phyloP scores from a whole-genome alignment of 2,329 filamentous ascomycete species.

The Arthrobotrys iridis region DNA sequence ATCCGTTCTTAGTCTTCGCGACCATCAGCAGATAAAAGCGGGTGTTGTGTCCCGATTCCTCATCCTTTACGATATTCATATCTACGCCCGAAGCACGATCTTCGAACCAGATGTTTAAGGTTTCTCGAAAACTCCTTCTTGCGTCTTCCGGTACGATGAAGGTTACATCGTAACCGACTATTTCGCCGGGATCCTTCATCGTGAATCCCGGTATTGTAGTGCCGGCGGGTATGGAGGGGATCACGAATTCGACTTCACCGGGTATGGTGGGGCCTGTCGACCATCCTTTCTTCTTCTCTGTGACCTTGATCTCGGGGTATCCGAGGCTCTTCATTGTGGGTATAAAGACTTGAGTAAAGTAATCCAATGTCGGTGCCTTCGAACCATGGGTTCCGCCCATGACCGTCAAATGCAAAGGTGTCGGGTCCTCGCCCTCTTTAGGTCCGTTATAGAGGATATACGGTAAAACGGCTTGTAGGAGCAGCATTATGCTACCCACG shows the following conservation, averaged over 20 bases:
- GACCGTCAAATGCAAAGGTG: slow-evolving; percentile 66
- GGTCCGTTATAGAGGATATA: slow-evolving; percentile 65
- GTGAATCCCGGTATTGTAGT: slow-evolving; percentile 61
- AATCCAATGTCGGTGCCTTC: slow-evolving; percentile 71
- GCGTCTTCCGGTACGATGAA: slow-evolving; percentile 65
- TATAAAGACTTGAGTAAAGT: slow-evolving; percentile 71
- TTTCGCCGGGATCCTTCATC: slow-evolving; percentile 58
- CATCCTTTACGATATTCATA: slow-evolving; percentile 64
- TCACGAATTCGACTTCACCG: slow-evolving; percentile 65
- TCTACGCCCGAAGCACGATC: slow-evolving; percentile 59
- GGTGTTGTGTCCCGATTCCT: slow-evolving; percentile 67
- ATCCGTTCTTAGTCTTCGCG: slow-evolving; percentile 64
- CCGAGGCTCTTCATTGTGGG: slow-evolving; percentile 64
- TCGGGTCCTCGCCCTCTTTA: slow-evolving; percentile 17
- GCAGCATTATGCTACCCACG: slow-evolving; percentile 68
- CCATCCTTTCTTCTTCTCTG: slow-evolving; percentile 66
- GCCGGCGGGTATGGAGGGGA: slow-evolving; percentile 62
- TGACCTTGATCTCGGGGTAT: slow-evolving; percentile 41
- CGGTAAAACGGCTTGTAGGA: slow-evolving; percentile 71
- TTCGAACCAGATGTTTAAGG: slow-evolving; percentile 27
- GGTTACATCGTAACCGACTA: slow-evolving; percentile 66
- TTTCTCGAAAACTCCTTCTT: slow-evolving; percentile 31
- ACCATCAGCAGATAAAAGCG: slow-evolving; percentile 70
- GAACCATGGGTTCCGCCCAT: slow-evolving; percentile 70
- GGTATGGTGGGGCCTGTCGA: slow-evolving; percentile 62